phyloP scores from a whole-genome alignment of 257 asterid genomes.

The Primulina huaijiensis region DNA sequence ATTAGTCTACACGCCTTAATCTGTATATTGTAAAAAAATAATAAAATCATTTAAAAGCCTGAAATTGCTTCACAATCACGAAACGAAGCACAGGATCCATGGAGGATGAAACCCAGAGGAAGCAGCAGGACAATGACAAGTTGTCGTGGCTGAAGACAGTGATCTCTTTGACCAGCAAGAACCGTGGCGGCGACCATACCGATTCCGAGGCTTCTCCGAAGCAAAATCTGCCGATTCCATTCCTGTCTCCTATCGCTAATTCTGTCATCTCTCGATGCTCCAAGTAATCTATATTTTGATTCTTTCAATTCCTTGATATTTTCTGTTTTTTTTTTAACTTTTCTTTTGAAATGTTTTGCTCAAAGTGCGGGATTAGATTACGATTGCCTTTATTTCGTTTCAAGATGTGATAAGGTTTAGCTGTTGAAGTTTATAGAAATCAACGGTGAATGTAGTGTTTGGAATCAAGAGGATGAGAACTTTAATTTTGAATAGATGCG shows the following conservation, averaged over 20 bases:
- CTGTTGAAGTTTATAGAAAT: background rate
- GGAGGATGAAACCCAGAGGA: constrained; percentile 37
- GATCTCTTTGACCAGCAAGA: constrained; percentile 40
- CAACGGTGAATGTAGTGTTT: background rate
- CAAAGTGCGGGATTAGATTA: background rate
- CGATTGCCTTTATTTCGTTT: background rate
- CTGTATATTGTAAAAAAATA: no score
- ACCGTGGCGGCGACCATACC: constrained; percentile 22
- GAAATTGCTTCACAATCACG: background rate
- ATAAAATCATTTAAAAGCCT: no score
- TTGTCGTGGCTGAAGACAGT: constrained; percentile 47
- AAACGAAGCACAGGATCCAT: background rate
- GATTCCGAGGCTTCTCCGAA: constrained; percentile 28
- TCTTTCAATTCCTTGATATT: background rate
- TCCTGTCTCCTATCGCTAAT: constrained; percentile 64
- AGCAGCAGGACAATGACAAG: constrained; percentile 27
- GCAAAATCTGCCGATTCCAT: constrained; percentile 34
- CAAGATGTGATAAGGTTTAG: background rate
- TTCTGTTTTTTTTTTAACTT: background rate
- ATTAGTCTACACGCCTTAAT: no score
- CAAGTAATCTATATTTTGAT: constrained; percentile 32
- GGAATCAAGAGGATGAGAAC: no score
- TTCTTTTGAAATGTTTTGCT: background rate
- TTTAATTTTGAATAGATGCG: no score
- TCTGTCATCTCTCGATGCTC: constrained; percentile 67